Conservation (phyloP, 1,284 basidiomycete genomes). For the Peniophora sp. region DNA sequence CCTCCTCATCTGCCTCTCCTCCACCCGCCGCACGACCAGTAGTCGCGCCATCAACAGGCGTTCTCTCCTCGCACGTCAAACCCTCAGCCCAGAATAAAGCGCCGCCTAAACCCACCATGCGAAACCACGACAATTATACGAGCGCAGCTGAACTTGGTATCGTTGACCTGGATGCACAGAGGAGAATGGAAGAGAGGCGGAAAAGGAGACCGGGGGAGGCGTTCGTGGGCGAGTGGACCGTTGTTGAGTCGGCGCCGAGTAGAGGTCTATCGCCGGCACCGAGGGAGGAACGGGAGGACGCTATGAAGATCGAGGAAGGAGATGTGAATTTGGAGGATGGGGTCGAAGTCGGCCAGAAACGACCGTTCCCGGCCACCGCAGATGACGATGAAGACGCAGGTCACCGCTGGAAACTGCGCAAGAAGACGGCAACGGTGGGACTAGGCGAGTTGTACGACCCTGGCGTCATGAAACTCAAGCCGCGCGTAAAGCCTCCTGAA, state of each 20-base stretch:
- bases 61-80: not conserved
- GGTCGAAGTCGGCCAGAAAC: conserved; percentile 20
- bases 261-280: conserved; percentile 7
- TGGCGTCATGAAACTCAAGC: conserved; percentile 51
- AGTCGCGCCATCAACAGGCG: conserved; percentile 11
- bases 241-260: conserved; percentile 44
- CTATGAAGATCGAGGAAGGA: conserved; percentile 9
- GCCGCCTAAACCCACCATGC: not conserved
- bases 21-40: conserved; percentile 29
- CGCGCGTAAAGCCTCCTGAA: conserved; percentile 42
- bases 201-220: conserved; percentile 61
- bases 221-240: conserved; percentile 79
- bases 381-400: conserved; percentile 44
- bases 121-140: conserved; percentile 72
- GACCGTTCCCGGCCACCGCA: conserved; percentile 20
- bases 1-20: conserved; percentile 21
- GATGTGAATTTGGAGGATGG: too few relatives aligned
- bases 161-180: conserved; percentile 62
- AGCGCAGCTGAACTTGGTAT: conserved; percentile 80
- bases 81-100: not conserved
- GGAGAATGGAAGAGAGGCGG: conserved; percentile 47
- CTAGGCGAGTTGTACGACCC: conserved; percentile 70
- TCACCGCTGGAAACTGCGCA: conserved; percentile 58
- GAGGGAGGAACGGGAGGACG: conserved; percentile 9
- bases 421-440: conserved; percentile 47